Evolutionary conservation across 305 asterid species (phyloP).

Genomic region (Plantago lanceolata): DNA sequence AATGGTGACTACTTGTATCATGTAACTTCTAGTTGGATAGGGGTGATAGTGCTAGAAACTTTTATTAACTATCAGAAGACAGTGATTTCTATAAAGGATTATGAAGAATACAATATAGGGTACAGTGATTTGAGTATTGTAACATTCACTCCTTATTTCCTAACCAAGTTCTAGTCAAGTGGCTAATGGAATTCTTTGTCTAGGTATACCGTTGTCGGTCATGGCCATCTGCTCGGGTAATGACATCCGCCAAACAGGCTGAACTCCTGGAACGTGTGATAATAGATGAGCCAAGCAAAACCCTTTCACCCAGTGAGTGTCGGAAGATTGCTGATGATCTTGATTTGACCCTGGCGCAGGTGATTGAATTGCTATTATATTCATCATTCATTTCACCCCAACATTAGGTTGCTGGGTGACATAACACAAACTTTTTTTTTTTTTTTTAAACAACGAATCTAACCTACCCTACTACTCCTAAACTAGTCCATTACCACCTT

Average conservation of each 20-base stretch:
- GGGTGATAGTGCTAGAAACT: too few species aligned
- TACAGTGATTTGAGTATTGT: too few species aligned
- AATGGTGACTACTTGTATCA: too few species aligned
- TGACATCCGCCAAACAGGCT: conserved; percentile 73
- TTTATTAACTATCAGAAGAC: too few species aligned
- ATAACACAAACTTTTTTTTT: conserved; percentile 2
- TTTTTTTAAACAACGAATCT: too few species aligned
- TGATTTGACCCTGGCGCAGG: conserved; percentile 88
- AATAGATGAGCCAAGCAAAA: conserved; percentile 47
- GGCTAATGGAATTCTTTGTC: conserved; percentile 19
- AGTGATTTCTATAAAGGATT: background rate
- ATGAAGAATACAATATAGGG: too few species aligned
- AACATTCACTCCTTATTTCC: too few species aligned
- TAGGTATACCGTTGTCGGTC: conserved; percentile 69
- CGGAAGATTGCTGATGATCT: conserved; percentile 75
- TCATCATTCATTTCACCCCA: background rate
- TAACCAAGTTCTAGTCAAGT: conserved; percentile 13
- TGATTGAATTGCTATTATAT: conserved; percentile 33
- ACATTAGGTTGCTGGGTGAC: background rate
- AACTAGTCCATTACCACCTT: too few species aligned
- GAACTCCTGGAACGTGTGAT: conserved; percentile 60
- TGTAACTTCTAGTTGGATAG: too few species aligned
- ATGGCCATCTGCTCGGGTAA: conserved; percentile 66
- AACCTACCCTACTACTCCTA: background rate
- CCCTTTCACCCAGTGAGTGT: conserved; percentile 67